Base-by-base conservation (phyloP, 2,329 filamentous ascomycete genomes). In the Geosmithia flava region DNA sequence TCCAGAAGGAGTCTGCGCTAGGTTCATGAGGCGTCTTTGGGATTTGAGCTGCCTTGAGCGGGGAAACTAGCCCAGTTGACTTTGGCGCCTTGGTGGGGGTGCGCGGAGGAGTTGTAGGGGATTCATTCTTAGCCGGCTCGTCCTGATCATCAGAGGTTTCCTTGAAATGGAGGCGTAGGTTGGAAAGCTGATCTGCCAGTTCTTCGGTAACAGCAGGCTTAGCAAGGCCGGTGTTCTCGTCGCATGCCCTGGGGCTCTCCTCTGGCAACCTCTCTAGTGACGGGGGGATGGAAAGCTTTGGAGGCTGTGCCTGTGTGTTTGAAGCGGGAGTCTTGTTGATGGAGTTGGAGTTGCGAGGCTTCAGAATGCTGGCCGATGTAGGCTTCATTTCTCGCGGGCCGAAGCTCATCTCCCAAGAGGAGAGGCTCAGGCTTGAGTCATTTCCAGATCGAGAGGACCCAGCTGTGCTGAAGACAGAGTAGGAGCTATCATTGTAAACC, bases 1-100 rank as follows among this genome's bases (percentile, higher is more conserved):
- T 68, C 80, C 80, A 83, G 56, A 82, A 83, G 7, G 65, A 66
- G 51, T 82, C 78, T 40, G 71, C 71, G 47, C 64, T 74, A 20
- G 71, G 71, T 23, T 68, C 63, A 49, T 80, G 70, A 3, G 76
- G 74, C 1, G 76, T 75, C 37, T 66, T 64, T 2, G 78, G 78
- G 41, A 81, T 76, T 1, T 48, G 48, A 6, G 54, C 52, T 8
- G 43, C 53, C 51, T 66, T 68, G 40, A 51, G 58, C 2, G 64
- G 60, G 3, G 64, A 65, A 6, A 51, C 41, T 7, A 64, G 51
- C 1, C 53, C 53, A 16, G 51, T 57, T 11, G 52, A 46, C 13
- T 53, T 53, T 3, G 48, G 42, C 8, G 49, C 42, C 49, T 52
- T 55, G 20, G 8, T 46, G 4, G 49, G 44, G 6, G 45, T 47